A percentile compares a stretch with the other conserved stretches of the same genome.
These are phyloP conservation scores for Arachis stenosperma DNA, from an alignment of 306 rosid species.

Conservation along the genomic window DNA sequence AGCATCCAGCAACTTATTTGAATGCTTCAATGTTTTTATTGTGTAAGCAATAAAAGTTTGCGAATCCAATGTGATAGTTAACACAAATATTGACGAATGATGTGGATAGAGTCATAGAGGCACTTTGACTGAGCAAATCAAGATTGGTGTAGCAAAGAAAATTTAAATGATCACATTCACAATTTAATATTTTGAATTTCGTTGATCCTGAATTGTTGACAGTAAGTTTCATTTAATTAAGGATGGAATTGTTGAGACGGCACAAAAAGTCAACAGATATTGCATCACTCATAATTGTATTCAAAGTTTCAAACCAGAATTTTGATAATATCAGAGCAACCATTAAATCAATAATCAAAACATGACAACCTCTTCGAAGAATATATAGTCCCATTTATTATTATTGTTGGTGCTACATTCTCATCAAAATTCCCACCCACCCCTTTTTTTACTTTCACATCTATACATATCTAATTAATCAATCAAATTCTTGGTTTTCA, in stretches of 20 bases:
- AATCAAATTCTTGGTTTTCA: neutral
- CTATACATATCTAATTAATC: neutral
- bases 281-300: neutral
- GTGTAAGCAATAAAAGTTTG: slow-evolving; percentile 1
- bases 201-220: slow-evolving; percentile 8
- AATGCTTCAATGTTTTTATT: slow-evolving; percentile 36
- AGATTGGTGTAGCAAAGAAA: slow-evolving; percentile 35
- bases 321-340: slow-evolving; percentile 24
- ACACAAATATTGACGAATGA: neutral
- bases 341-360: slow-evolving; percentile 28
- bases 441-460: slow-evolving; percentile 34
- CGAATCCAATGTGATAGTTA: no score
- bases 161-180: slow-evolving; percentile 9
- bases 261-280: slow-evolving; percentile 41
- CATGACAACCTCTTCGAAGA: neutral
- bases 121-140: slow-evolving; percentile 41
- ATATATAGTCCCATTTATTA: slow-evolving; percentile 23
- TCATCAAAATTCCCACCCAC: slow-evolving; percentile 31
- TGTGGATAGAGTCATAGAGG: neutral
- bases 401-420: slow-evolving; percentile 8
- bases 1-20: slow-evolving; percentile 21
- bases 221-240: slow-evolving; percentile 8
- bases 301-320: slow-evolving; percentile 38
- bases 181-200: neutral
- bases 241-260: slow-evolving; percentile 13